phyloP scores from a whole-genome alignment of 2,329 filamentous ascomycete species.

The Pseudogymnoascus sp. region DNA sequence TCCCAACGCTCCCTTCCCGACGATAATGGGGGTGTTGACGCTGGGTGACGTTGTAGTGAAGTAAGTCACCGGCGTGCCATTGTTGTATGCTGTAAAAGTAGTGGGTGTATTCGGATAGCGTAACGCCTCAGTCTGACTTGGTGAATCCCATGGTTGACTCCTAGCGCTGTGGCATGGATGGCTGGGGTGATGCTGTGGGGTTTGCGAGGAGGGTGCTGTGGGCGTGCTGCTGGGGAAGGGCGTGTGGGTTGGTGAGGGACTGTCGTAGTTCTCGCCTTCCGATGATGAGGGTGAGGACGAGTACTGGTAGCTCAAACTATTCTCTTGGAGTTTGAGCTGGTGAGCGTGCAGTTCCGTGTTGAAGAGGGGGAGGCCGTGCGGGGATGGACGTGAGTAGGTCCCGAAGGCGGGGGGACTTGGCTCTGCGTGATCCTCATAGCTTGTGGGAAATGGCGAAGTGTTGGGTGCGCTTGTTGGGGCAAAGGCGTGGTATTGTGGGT shows the following conservation, averaged over 20 bases:
- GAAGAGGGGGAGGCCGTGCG: not conserved
- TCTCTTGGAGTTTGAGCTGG: not conserved
- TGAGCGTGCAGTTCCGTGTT: not conserved
- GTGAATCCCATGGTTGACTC: not conserved
- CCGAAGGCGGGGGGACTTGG: not conserved
- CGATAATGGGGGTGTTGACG: not conserved
- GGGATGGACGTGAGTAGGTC: not conserved
- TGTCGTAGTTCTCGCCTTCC: not conserved
- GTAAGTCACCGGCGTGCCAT: not conserved
- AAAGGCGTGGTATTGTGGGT: not conserved
- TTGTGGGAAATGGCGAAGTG: not conserved
- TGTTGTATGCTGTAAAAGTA: not conserved
- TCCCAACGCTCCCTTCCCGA: not conserved
- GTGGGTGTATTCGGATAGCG: not conserved
- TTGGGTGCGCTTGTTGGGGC: not conserved
- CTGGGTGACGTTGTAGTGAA: not conserved
- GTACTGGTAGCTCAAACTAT: not conserved
- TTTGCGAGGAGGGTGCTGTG: not conserved
- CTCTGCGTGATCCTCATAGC: not conserved
- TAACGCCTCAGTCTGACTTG: not conserved
- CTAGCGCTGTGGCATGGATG: not conserved
- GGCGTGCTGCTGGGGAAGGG: not conserved
- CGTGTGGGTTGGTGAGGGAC: not conserved
- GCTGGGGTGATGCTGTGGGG: not conserved
- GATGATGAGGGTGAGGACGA: not conserved